Evolutionary conservation across 345 rosid genomes (phyloP), one percentile per base, ranked within the genome.

Genomic region (Citrus sinensis): DNA sequence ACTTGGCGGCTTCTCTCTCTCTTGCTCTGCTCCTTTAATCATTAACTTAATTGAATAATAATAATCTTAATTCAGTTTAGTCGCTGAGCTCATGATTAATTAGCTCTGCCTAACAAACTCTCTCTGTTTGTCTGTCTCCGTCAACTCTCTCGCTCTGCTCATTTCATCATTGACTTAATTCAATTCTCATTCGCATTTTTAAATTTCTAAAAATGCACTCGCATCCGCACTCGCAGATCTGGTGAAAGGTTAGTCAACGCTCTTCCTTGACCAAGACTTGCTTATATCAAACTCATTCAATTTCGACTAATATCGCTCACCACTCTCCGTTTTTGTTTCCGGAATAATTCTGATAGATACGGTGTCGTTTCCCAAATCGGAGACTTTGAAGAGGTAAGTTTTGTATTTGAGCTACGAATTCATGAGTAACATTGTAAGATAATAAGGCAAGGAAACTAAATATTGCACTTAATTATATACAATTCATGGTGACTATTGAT

Each of bases 1-100:
- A 32, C 25, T 77, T 80, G 81, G 83, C 76, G 79, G 83, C 74
- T 35, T 25, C 78, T 63, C 46, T 74, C 65, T 51, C 9, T 5
- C 20, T 40, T 13, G 30, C 17, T 1, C 19, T 6, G 32, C 62
- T 51, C n/a, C 35, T 8, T 51, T 19, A 27, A 14, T 0, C 51
- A 6, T 14, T 14, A 29, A 7, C 16, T 27, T 51, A 69, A 13
- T 40, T 9, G n/a, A 25, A 27, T 30, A 71, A 54, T 71, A 5
- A 29, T 30, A 35, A 11, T 54, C 7, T 54, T 54, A 54, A 17
- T 5, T 11, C 58, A 17, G 56, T 19, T 75, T 27, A 63, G n/a
- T n/a, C 32, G 49, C 2, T 34, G 22, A 20, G 27, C 51, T 64
- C 69, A 64, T 30, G 2, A 64, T 29, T 75, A 34, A 30, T 19